Evolutionary conservation across 164 flowering plant species (phyloP), one percentile per base, ranked within the genome.

Genomic region (Nymphaea thermarum): DNA sequence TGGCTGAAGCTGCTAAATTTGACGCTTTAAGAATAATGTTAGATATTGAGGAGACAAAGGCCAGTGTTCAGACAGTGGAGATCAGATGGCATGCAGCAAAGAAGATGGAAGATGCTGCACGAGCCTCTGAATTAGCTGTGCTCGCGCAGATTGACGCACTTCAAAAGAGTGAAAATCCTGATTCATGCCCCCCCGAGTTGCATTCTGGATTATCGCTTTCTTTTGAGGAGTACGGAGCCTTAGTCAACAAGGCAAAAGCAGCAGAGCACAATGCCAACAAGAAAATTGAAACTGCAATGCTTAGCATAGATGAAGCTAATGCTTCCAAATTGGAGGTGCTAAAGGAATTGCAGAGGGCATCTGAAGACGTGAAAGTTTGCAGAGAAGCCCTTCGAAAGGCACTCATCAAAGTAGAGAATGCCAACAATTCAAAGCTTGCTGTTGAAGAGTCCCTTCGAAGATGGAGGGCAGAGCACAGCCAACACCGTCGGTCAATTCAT

Each of bases 71-170:
- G 70, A 88, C 90, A 4, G 89, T 89, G 15, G 97, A 91, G 77
- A 85, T 85, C 59, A 77, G 92, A 70, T 75, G 88, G 77, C 67
- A 83, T 74, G 96, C 97, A 43, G 97, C 97, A 43, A 83, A 74
- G 70, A 91, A 85, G 75, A 88, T 89, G 96, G 86, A 86, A 75
- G 88, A 91, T 73, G 96, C 96, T 8, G 91, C 98, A 44, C 84
- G 82, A 76, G 93, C 93, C 0, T 80, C 90, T 17, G 96, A 93
- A 79, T 89, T 84, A 36, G 79, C 83, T 70, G 91, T 97, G 51
- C 77, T 88, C 47, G 90, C 92, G 3, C 94, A 94, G 63, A 84
- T 89, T 67, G 84, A 84, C 75, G 85, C 85, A 70, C 42, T 91
- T 41, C 70, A 87, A 65, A 78, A 74, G 41, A 73, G 75, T 43